phyloP scores from a whole-genome alignment of 257 asterid genomes.

The Orobanche coerulescens region DNA sequence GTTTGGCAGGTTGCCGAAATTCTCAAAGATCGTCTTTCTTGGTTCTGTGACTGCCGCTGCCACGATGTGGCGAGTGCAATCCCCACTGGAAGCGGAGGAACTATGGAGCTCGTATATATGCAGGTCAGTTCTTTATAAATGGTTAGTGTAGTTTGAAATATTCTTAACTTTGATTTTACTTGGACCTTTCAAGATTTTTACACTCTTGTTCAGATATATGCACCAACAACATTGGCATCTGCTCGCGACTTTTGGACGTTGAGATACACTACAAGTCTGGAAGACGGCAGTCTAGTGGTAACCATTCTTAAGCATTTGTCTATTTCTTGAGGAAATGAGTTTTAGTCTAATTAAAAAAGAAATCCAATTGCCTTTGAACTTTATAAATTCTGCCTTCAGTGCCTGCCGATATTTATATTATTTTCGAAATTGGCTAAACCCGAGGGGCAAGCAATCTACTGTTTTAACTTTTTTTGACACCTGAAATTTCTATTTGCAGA shows the following conservation, averaged over 20 bases:
- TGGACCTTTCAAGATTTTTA: background rate
- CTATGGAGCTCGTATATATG: conserved; percentile 80
- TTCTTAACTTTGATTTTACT: background rate
- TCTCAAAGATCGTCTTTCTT: conserved; percentile 91
- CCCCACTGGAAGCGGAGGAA: conserved; percentile 93
- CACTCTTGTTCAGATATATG: conserved; percentile 50
- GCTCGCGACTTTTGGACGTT: conserved; percentile 95
- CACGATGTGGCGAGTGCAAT: conserved; percentile 56
- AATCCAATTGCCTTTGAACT: no score
- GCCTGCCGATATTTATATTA: no score
- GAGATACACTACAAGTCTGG: conserved; percentile 72
- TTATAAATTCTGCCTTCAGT: no score
- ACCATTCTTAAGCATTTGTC: conserved; percentile 3
- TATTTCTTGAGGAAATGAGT: background rate
- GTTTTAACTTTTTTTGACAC: background rate
- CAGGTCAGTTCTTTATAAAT: conserved; percentile 40
- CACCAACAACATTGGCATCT: conserved; percentile 89
- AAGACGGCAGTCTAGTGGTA: conserved; percentile 98
- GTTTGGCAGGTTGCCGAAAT: conserved; percentile 71
- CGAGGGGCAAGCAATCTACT: background rate
- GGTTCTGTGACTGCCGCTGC: conserved; percentile 94
- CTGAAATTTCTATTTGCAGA: conserved; percentile 29
- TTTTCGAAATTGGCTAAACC: no score
- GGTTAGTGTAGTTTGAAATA: background rate
- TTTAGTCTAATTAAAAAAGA: background rate